Evolutionary conservation across 805 yeast genomes (phyloP).

Genomic region (Blastobotrys americana): DNA sequence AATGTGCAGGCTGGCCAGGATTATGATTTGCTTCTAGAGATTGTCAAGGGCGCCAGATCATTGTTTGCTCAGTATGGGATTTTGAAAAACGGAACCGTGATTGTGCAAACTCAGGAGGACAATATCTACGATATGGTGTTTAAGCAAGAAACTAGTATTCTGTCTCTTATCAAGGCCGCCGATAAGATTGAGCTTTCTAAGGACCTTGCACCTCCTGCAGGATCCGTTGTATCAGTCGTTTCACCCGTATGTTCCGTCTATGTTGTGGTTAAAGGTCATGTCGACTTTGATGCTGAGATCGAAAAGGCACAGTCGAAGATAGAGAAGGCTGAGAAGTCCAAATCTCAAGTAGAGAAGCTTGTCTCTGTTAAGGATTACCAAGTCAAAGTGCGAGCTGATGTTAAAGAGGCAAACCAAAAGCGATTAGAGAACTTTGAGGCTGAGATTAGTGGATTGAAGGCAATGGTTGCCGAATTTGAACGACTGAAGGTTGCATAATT

Average conservation of each 20-base stretch:
- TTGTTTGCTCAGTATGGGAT: slow-evolving; percentile 85
- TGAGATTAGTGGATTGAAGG: slow-evolving; percentile 83
- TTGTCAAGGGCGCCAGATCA: slow-evolving; percentile 88
- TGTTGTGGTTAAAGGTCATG: slow-evolving; percentile 86
- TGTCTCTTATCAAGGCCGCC: slow-evolving; percentile 86
- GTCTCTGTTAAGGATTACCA: slow-evolving; percentile 70
- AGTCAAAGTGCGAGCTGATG: slow-evolving; percentile 75
- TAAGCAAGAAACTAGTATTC: slow-evolving; percentile 78
- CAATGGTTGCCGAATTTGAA: slow-evolving; percentile 79
- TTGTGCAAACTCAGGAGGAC: slow-evolving; percentile 58
- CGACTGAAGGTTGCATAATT: slow-evolving; percentile 51
- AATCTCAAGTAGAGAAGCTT: slow-evolving; percentile 60
- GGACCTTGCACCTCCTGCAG: slow-evolving; percentile 63
- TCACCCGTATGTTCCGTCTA: slow-evolving; percentile 79
- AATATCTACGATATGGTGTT: slow-evolving; percentile 45
- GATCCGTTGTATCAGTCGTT: slow-evolving; percentile 82
- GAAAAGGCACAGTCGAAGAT: slow-evolving; percentile 73
- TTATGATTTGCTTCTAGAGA: slow-evolving; percentile 76
- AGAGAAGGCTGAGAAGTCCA: slow-evolving; percentile 52
- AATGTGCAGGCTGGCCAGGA: slow-evolving; percentile 61
- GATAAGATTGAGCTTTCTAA: slow-evolving; percentile 62
- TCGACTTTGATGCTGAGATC: slow-evolving; percentile 88
- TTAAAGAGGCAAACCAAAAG: slow-evolving; percentile 65
- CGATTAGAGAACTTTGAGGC: slow-evolving; percentile 67
- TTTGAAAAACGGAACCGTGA: slow-evolving; percentile 79